Base-by-base conservation (phyloP, 306 rosid species). In the Elaeagnus macrophylla region DNA sequence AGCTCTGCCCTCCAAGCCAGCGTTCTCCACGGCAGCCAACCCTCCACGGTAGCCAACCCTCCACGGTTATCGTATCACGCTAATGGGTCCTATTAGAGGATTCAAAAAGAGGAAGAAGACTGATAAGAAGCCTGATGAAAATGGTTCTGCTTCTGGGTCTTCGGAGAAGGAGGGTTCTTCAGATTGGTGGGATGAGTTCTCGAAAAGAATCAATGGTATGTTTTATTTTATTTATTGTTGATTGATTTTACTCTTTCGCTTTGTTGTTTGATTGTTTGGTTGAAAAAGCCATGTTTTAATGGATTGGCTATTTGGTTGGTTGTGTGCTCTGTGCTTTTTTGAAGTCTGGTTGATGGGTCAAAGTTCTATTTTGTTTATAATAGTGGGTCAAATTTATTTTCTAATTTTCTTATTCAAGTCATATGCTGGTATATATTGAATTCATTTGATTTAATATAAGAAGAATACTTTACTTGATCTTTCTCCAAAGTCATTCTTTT, bases 151-250 rank as follows among this genome's bases (percentile, higher is more conserved):
- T 68, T 81, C 95, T 61, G 86, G 79, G 76, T 84, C 84, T 36
- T 77, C 94, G 42, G 86, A 80, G 58, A 74, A 72, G 74, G 94
- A 79, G 42, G 82, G 81, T 10, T 70, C 77, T 54, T 16, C 73
- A 13, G 94, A 90, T 76, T 90, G 97, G 97, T 90, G 95, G 97
- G 81, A 68, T 67, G 88, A 83, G 60, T 79, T 86, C 62, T 67
- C 86, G 14, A 70, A 48, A 65, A 79, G 81, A 75, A 79, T 71
- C 25, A 78, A 65, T 54, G 97, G 97, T 90, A 79, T 56, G 37
- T 57, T 60, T 54, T 62, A 40, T 19, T 19, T 50, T 58, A 9
- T 52, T 45, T 68, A 49, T 6, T 59, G 53, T 68, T 68, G 11
- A 48, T 69, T 61, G 16, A 52, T 60, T 20, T 49, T 57, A 38